Evolutionary conservation across 345 rosid species (phyloP), one percentile per base, ranked within the genome.

Genomic region (Psidium friedrichsthalianum): DNA sequence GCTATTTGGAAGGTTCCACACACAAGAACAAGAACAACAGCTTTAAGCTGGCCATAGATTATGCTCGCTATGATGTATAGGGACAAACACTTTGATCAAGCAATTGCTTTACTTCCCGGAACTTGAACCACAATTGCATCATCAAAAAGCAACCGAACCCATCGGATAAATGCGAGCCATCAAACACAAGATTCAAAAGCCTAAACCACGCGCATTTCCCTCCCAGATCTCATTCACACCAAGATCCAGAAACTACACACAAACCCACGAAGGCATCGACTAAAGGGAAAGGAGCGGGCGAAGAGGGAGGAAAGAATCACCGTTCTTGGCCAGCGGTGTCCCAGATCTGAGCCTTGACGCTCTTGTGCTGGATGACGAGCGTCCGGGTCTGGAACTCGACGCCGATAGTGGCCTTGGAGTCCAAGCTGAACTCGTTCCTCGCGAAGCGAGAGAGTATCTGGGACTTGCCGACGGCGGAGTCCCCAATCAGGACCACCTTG

Each of bases 271-370:
- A 24, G 51, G 55, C 54, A 40, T 36, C 29, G 11, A 47, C 20
- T 4, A 32, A 57, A 55, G 25, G n/a, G 51, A 59, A 64, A 52
- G 22, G 47, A 20, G 21, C 78, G 11, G 40, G 14, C 3, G 21
- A 25, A 82, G 53, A 25, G 10, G 21, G 42, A 21, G 51, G 49
- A 27, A 20, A 20, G 5, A 51, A 51, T 74, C 83, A 94, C 97
- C 97, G 89, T 90, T 96, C 99, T 87, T 97, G 98, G 25, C 98
- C 99, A 84, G 98, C 99, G 85, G 99, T 96, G 85, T 96, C 99
- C 99, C 99, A 96, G 98, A 96, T 95, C 98, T 96, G 99, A 84
- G 98, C 99, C 90, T 96, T 95, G 51, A 96, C 92, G 85, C 93
- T 93, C 89, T 95, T 95, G 22, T 94, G 94, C 52, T 94, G 91